Evolutionary conservation across 768 basidiomycete genomes (phyloP).

Genomic region (Cystofilobasidium ferigula): DNA sequence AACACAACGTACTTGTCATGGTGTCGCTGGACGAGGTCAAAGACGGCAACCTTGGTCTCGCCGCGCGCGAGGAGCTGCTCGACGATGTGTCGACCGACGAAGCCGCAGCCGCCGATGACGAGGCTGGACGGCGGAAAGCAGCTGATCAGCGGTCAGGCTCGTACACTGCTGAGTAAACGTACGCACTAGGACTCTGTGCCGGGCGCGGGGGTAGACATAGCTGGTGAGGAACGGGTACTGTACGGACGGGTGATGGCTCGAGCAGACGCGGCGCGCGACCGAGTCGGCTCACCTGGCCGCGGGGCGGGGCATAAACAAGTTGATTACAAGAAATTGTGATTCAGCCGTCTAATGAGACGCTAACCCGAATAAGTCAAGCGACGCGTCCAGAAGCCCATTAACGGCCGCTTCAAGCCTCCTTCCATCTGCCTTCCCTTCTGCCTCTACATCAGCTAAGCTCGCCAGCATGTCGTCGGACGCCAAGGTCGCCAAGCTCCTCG

Average conservation of each 20-base stretch:
- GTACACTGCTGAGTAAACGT: background rate
- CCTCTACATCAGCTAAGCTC: background rate
- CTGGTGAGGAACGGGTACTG: background rate
- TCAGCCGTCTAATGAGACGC: too few species aligned
- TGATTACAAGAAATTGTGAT: too few species aligned
- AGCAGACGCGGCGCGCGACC: background rate
- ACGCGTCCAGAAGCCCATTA: too few species aligned
- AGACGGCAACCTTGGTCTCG: conserved; percentile 62
- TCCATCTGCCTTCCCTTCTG: background rate
- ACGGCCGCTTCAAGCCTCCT: too few species aligned
- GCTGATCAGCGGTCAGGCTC: background rate
- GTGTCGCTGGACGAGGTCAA: conserved; percentile 86
- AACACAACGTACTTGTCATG: conserved; percentile 42
- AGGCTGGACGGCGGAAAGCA: conserved; percentile 47
- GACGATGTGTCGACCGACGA: conserved; percentile 83
- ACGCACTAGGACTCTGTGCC: conserved; percentile 27
- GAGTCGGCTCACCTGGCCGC: too few species aligned
- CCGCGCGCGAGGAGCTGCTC: conserved; percentile 67
- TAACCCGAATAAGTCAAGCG: too few species aligned
- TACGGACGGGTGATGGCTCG: background rate
- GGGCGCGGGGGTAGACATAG: conserved; percentile 12
- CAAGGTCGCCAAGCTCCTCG: background rate
- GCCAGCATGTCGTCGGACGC: background rate
- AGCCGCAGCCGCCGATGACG: conserved; percentile 85
- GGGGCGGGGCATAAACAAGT: too few species aligned